Conservation (phyloP, 805 yeast species). For the Wickerhamiella spandovensis region DNA sequence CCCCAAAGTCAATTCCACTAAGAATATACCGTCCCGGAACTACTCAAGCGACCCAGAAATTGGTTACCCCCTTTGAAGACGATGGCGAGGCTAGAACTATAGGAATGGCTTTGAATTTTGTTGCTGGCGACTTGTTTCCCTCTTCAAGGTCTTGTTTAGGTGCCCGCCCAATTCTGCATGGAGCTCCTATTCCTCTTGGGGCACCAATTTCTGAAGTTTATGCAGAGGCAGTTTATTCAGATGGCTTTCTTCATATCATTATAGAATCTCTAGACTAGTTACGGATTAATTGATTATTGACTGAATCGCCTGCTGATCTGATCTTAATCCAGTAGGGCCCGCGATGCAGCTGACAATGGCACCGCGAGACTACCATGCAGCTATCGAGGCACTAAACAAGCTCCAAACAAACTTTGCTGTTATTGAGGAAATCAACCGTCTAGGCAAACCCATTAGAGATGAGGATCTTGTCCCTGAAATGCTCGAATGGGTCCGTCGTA, state of each 20-base stretch:
- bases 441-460: conserved; percentile 50
- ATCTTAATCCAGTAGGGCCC: conserved; percentile 5
- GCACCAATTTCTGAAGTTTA: conserved; percentile 36
- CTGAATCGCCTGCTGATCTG: not conserved
- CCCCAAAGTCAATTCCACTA: not conserved
- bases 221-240: conserved; percentile 35
- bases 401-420: conserved; percentile 86
- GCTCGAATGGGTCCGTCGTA: conserved; percentile 61
- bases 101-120: conserved; percentile 29
- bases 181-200: conserved; percentile 35
- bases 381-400: conserved; percentile 69
- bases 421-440: conserved; percentile 64
- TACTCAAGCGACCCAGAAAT: conserved; percentile 4
- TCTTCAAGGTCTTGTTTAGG: conserved; percentile 25
- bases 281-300: not conserved
- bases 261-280: not conserved
- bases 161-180: conserved; percentile 40
- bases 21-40: conserved; percentile 5
- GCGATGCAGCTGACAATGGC: not conserved
- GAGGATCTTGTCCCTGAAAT: conserved; percentile 66
- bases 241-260: conserved; percentile 49
- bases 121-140: conserved; percentile 37
- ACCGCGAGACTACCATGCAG: conserved; percentile 38
- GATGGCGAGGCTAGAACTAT: conserved; percentile 22
- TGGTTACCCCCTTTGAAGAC: not conserved